Evolutionary conservation across 2,329 filamentous ascomycete genomes (phyloP).

Genomic region (Fusarium nisikadoi): DNA sequence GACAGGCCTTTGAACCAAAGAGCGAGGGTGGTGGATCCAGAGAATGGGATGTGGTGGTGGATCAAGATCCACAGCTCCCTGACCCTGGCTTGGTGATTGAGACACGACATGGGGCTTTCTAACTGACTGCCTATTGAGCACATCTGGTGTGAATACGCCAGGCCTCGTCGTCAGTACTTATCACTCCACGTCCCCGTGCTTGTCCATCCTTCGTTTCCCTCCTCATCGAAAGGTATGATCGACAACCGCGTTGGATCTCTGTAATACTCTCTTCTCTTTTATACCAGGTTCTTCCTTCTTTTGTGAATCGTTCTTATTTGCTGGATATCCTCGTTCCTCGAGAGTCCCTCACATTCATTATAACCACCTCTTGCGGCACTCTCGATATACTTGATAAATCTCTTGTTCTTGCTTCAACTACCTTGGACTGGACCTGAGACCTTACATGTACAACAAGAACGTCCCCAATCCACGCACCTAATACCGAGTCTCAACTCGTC

Average conservation of each 20-base stretch:
- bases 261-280: slow-evolving; percentile 58
- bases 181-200: slow-evolving; percentile 58
- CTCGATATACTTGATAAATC: slow-evolving; percentile 36
- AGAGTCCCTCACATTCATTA: slow-evolving; percentile 57
- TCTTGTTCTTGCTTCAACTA: slow-evolving; percentile 32
- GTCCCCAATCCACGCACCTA: slow-evolving; percentile 44
- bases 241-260: slow-evolving; percentile 59
- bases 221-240: slow-evolving; percentile 57
- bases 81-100: slow-evolving; percentile 60
- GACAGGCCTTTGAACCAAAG: slow-evolving; percentile 14
- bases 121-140: slow-evolving; percentile 44
- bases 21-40: slow-evolving; percentile 37
- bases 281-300: slow-evolving; percentile 63
- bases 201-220: slow-evolving; percentile 49
- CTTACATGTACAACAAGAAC: slow-evolving; percentile 47
- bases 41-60: slow-evolving; percentile 43
- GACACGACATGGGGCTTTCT: slow-evolving; percentile 56
- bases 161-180: slow-evolving; percentile 59
- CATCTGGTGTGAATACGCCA: slow-evolving; percentile 46
- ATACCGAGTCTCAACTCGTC: slow-evolving; percentile 51
- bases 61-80: slow-evolving; percentile 44
- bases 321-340: slow-evolving; percentile 53
- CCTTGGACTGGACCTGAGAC: slow-evolving; percentile 35
- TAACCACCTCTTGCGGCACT: slow-evolving; percentile 42
- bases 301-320: slow-evolving; percentile 56